Evolutionary conservation across 345 rosid genomes (phyloP), one percentile per base, ranked within the genome.

Genomic region (Boechera retrofracta): DNA sequence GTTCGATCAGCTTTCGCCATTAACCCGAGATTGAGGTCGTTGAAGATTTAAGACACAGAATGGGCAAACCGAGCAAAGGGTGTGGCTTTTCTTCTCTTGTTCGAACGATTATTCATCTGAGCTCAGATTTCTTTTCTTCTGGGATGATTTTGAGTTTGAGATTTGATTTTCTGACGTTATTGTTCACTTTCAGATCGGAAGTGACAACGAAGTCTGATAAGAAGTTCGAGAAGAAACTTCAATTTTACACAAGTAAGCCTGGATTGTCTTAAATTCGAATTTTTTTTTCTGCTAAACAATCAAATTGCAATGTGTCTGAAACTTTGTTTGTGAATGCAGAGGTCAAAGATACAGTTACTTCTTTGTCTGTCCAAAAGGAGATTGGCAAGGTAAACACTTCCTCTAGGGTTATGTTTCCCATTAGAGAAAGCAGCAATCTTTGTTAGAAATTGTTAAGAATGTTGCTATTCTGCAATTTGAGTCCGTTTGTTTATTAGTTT

Each of bases 211-310:
- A 87, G 77, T 58, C 90, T 21, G 89, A 87, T 44, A 76, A 71
- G 61, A 89, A 86, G 33, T 79, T 86, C 18, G 91, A 86, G 53
- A 87, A 86, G 84, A 86, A 85, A 69, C 74, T 89, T 29, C 81
- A 82, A 55, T 89, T 87, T 45, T 87, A 89, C 71, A 53, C 90
- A 65, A 86, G 94, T 87, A 73, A 74, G 81, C 78, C 47, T 47
- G 2, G 10, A 11, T 76, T 76, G 18, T 48, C 26, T 54, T 12
- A 5, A 31, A 21, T 52, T 41, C 16, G 39, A 52, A 6, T 12
- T 5, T 6, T 3, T 6, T 3, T 7, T 51, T 15, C 18, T 61
- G 5, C 44, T 42, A 18, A 21, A 15, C 45, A 31, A 31, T 42
- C 0, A 55, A 55, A 47, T 72, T 58, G 60, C 68, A 66, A 57